Conservation (phyloP, 176 grass and related monocot species). For the Olyra latifolia region DNA sequence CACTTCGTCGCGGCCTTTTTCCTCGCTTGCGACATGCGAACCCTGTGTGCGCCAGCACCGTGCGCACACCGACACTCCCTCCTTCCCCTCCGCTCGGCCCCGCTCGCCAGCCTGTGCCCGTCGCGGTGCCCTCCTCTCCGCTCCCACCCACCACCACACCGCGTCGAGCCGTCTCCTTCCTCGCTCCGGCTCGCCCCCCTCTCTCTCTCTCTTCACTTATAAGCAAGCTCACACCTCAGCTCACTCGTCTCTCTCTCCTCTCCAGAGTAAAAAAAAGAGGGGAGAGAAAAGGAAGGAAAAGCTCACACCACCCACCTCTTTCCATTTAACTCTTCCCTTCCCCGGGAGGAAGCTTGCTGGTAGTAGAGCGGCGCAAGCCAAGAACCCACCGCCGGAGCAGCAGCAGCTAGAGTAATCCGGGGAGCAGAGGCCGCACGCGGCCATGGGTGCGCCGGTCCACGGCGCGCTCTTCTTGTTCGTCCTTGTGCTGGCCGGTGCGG, state of each 20-base stretch:
- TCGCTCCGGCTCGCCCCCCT: not conserved
- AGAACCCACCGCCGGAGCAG: not conserved
- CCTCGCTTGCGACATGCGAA: constrained; percentile 1
- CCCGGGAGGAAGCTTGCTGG: not conserved
- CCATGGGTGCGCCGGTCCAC: constrained; percentile 47
- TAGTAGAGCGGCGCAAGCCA: not conserved
- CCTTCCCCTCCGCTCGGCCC: not conserved
- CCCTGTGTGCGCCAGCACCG: constrained; percentile 9
- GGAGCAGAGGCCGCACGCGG: not conserved
- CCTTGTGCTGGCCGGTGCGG: constrained; percentile 21
- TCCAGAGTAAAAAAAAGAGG: not conserved
- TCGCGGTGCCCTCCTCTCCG: too few species aligned
- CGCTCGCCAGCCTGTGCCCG: constrained; percentile 42
- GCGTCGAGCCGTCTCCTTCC: constrained; percentile 16
- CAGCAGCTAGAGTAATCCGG: not conserved
- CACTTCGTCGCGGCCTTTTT: too few species aligned
- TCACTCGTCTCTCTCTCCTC: not conserved
- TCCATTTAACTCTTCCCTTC: constrained; percentile 19
- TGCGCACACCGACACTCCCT: constrained; percentile 39
- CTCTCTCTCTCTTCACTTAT: constrained; percentile 43
- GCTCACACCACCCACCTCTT: constrained; percentile 40
- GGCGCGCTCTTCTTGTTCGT: constrained; percentile 43
- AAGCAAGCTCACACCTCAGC: constrained; percentile 40
- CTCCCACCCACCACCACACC: constrained; percentile 19
- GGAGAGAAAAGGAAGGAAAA: constrained; percentile 6